Conservation (phyloP, 2,329 filamentous ascomycete genomes). For the Mariannaea sp. region DNA sequence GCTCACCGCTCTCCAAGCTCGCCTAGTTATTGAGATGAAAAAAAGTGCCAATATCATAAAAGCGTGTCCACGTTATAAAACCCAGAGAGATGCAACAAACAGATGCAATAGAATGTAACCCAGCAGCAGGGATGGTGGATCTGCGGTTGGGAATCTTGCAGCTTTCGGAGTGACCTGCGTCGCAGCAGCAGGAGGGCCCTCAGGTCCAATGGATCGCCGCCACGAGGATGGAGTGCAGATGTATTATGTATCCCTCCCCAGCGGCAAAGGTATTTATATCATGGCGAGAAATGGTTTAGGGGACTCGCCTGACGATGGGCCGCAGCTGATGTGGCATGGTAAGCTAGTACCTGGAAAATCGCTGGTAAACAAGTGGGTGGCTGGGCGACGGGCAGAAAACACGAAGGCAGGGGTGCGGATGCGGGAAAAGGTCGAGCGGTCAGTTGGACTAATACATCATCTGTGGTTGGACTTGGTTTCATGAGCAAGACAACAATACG, state of each 20-base stretch:
- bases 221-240: neutral
- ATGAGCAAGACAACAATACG: too few relatives aligned
- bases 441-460: too few relatives aligned
- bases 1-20: neutral
- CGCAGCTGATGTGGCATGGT: constrained; percentile 27
- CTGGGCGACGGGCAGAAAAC: constrained; percentile 37
- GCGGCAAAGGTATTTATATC: constrained; percentile 6
- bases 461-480: too few relatives aligned
- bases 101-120: too few relatives aligned
- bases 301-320: constrained; percentile 11
- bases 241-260: neutral
- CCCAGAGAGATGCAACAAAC: neutral
- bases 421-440: too few relatives aligned
- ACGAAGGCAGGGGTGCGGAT: too few relatives aligned
- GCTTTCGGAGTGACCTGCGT: neutral
- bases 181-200: neutral
- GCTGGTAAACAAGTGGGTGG: constrained; percentile 36
- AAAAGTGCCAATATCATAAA: neutral
- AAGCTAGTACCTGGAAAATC: constrained; percentile 14
- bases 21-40: neutral
- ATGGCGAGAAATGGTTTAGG: neutral
- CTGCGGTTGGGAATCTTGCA: constrained; percentile 2
- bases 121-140: neutral
- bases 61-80: neutral
- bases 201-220: constrained; percentile 4